These are phyloP conservation scores for Phytopythium cucurbitacearum DNA, from an alignment of 352 stramenopile genomes.

Conservation along the genomic window DNA sequence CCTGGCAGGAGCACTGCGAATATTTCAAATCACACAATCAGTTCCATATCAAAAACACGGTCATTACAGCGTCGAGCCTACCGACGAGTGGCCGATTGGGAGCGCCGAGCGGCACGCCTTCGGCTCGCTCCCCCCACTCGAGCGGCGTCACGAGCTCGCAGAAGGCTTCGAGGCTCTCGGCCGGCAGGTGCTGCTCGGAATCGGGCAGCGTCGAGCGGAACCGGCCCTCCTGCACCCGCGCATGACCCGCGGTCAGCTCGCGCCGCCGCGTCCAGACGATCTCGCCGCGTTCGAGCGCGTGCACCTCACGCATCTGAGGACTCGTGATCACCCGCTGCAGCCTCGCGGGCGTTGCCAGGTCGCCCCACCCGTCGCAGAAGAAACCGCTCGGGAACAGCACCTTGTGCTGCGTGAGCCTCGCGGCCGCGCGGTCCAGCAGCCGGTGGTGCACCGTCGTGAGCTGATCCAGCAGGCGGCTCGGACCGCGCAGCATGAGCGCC, in stretches of 20 bases:
- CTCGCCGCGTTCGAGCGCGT: constrained; percentile 22
- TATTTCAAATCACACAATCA: constrained; percentile 5
- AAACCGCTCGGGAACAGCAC: constrained; percentile 76
- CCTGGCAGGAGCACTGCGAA: constrained; percentile 56
- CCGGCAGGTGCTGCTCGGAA: constrained; percentile 46
- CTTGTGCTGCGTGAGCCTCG: constrained; percentile 65
- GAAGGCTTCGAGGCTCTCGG: constrained; percentile 50
- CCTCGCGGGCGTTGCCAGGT: constrained; percentile 54
- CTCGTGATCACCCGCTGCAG: constrained; percentile 56
- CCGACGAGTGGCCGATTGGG: constrained; percentile 30
- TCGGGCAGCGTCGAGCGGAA: constrained; percentile 66
- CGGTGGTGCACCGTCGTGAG: constrained; percentile 62
- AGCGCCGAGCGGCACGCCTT: constrained; percentile 12
- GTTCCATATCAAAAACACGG: not conserved
- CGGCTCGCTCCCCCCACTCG: constrained; percentile 24
- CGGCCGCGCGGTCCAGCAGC: constrained; percentile 62
- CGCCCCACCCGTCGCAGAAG: constrained; percentile 79
- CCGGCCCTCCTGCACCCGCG: constrained; percentile 37
- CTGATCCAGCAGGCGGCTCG: constrained; percentile 50
- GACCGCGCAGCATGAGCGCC: constrained; percentile 44
- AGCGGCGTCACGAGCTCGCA: constrained; percentile 70
- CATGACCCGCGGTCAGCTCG: constrained; percentile 23
- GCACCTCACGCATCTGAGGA: constrained; percentile 58
- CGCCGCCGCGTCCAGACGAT: constrained; percentile 24
- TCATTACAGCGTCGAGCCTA: constrained; percentile 7